Conservation (phyloP, 106 monocot genomes). For the Dendrobium chrysotoxum region DNA sequence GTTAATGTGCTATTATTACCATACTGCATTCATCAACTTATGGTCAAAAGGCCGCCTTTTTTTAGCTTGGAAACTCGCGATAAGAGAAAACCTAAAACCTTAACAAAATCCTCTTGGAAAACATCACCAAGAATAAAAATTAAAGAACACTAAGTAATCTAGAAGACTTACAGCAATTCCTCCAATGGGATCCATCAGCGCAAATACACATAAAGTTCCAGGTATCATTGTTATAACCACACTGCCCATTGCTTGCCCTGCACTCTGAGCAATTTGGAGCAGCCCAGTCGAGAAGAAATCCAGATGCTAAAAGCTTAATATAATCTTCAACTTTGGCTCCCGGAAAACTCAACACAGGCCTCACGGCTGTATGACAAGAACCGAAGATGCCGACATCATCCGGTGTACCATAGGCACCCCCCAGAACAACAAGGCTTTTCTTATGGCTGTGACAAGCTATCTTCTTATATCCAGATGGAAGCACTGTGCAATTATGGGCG, state of each 20-base stretch:
- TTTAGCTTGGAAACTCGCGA: background rate
- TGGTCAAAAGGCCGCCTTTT: background rate
- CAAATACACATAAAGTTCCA: constrained; percentile 23
- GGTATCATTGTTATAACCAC: constrained; percentile 8
- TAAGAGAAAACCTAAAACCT: background rate
- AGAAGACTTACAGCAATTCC: constrained; percentile 18
- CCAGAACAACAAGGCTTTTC: background rate
- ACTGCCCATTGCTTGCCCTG: constrained; percentile 21
- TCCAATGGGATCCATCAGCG: constrained; percentile 7
- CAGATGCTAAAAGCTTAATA: constrained; percentile 3
- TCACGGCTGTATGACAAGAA: background rate
- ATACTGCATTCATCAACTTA: background rate
- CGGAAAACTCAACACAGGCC: constrained; percentile 9
- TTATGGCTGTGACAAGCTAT: background rate
- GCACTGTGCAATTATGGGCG: background rate
- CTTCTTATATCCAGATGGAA: background rate
- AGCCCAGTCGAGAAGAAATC: constrained; percentile 17
- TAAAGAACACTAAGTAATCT: background rate
- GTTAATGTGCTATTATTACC: background rate
- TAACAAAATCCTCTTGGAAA: background rate
- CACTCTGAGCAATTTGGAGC: constrained; percentile 22
- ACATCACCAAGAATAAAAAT: background rate
- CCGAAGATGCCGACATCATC: background rate
- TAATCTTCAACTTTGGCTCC: constrained; percentile 13
- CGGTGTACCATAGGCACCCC: background rate